Conservation (phyloP, 176 grass and related monocot genomes). For the Avena atlantica region DNA sequence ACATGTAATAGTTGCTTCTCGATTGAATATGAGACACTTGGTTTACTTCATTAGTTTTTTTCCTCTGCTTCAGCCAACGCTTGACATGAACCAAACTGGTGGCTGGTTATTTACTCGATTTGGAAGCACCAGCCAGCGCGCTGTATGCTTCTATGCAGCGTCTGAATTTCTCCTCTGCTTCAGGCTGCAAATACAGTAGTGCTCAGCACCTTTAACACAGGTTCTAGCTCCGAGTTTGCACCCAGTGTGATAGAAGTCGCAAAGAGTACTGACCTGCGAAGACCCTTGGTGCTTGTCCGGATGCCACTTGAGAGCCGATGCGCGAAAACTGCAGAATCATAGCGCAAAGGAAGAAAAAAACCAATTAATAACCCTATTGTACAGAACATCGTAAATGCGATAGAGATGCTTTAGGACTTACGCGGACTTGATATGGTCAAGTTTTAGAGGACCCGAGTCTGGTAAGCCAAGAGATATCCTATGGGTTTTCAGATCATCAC, state of each 20-base stretch:
- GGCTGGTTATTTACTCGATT: slow-evolving; percentile 38
- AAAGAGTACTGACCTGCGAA: slow-evolving; percentile 62
- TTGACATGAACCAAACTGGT: neutral
- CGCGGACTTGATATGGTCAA: slow-evolving; percentile 82
- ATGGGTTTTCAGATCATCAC: slow-evolving; percentile 47
- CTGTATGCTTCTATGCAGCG: slow-evolving; percentile 66
- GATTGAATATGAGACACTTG: too few species aligned
- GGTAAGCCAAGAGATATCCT: slow-evolving; percentile 81
- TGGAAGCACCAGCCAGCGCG: slow-evolving; percentile 40
- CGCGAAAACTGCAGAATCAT: slow-evolving; percentile 60
- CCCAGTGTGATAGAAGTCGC: neutral
- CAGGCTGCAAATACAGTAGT: slow-evolving; percentile 34
- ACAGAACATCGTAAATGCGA: neutral
- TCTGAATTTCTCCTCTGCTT: slow-evolving; percentile 79
- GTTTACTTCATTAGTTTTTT: too few species aligned
- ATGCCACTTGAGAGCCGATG: slow-evolving; percentile 92
- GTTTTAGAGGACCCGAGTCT: slow-evolving; percentile 56
- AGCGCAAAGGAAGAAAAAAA: neutral
- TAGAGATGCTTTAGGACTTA: slow-evolving; percentile 54
- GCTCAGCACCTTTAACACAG: neutral
- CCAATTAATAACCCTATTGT: slow-evolving; percentile 9
- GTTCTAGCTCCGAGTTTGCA: neutral
- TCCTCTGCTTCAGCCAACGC: neutral
- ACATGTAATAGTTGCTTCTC: too few species aligned
- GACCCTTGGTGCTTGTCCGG: slow-evolving; percentile 87